A percentile compares a stretch with the other conserved stretches of the same genome.
phyloP scores from a whole-genome alignment of 305 asterid genomes.

The Fraxinus sp. region DNA sequence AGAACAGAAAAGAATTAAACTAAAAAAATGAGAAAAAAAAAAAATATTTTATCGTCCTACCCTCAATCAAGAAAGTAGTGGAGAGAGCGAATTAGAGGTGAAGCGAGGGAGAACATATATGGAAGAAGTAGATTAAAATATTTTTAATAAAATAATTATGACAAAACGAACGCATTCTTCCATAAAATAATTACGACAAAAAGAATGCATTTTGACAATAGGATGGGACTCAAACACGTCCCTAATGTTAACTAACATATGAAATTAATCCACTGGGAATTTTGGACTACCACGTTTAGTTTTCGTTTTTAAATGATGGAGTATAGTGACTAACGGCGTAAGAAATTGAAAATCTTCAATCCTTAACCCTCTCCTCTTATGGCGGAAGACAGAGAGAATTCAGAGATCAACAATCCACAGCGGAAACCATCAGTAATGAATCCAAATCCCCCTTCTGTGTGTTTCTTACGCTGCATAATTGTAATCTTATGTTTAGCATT shows the following conservation, averaged over 20 bases:
- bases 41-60: neutral
- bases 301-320: neutral
- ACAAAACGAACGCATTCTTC: too few relatives aligned
- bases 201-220: too few relatives aligned
- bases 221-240: too few relatives aligned
- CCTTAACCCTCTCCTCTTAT: constrained; percentile 17
- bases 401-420: constrained; percentile 30
- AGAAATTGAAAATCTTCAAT: neutral
- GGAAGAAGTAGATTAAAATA: neutral
- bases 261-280: neutral
- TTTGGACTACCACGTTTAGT: neutral
- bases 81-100: neutral
- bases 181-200: too few relatives aligned
- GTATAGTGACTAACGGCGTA: neutral
- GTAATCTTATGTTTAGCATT: neutral
- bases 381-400: constrained; percentile 37
- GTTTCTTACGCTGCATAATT: neutral
- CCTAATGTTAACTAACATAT: too few relatives aligned
- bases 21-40: neutral
- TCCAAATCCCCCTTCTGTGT: neutral
- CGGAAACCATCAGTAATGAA: constrained; percentile 39
- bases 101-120: too few relatives aligned
- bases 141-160: too few relatives aligned
- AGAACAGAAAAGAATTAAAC: neutral
- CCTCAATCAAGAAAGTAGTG: neutral